Evolutionary conservation across 1,284 basidiomycete genomes (phyloP), one percentile per base, ranked within the genome.

Genomic region (Coniferiporia sulphurascens): DNA sequence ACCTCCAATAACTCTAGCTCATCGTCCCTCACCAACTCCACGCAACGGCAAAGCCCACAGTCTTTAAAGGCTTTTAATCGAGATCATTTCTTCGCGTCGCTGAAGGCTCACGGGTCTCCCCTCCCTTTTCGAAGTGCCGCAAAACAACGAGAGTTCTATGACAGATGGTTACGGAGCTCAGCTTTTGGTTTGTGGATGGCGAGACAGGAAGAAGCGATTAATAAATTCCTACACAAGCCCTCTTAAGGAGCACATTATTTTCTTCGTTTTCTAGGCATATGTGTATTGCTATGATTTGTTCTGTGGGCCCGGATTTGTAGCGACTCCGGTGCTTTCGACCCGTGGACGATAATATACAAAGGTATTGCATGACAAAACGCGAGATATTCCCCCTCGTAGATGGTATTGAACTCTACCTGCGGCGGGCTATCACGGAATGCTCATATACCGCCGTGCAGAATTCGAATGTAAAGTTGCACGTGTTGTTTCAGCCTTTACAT

Each of bases 31-130:
- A 49, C 49, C 48, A 19, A 13, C 6, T 34, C 46, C 2, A 27
- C 45, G 52, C 64, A 59, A 19, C 43, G 36, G 48, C 45, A 48
- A 53, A 44, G 41, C 51, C 56, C 22, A 49, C 59, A 9, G 73
- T 74, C 45, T 77, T 75, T 94, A 60, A 89, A 87, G 65, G 84
- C 91, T 0, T 99, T 98, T 74, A 93, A 85, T 66, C 76, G 84
- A 35, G 76, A 78, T 2, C 80, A 86, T 52, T 98, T 98, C 72
- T 81, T 98, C 49, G 78, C 83, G 5, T 95, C 91, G 7, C 79
- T 98, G 22, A 92, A 90, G 67, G 76, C 82, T 0, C 82, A 91
- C 67, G 94, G 94, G 0, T 83, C 86, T 48, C 82, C 87, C 1
- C 73, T 95, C 3, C 84, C 87, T 2, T 95, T 95, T 75, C 83